These are phyloP conservation scores for Cutaneotrichosporon arboriforme DNA, from an alignment of 1,284 basidiomycete genomes.

Conservation along the genomic window DNA sequence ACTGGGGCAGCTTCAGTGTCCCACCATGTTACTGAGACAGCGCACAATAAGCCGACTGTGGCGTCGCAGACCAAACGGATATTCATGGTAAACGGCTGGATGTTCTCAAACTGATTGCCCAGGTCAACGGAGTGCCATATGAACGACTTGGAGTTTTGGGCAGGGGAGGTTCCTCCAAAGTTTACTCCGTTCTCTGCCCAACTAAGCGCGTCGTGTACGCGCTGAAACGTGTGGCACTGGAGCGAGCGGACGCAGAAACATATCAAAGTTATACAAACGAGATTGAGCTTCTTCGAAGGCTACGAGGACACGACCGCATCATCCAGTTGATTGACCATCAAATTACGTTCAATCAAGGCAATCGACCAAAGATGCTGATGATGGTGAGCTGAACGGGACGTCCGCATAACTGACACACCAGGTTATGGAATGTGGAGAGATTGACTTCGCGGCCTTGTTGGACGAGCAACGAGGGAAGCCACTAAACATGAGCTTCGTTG, in stretches of 20 bases:
- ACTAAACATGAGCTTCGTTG: slow-evolving; percentile 83
- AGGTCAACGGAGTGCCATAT: slow-evolving; percentile 76
- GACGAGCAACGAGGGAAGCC: slow-evolving; percentile 74
- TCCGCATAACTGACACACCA: slow-evolving; percentile 21
- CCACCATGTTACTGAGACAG: no score
- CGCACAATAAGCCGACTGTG: no score
- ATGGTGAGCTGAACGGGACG: slow-evolving; percentile 51
- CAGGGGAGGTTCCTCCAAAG: slow-evolving; percentile 87
- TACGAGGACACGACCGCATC: slow-evolving; percentile 81
- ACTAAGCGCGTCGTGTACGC: slow-evolving; percentile 70
- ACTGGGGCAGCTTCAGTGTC: no score
- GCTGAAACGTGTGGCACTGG: slow-evolving; percentile 79
- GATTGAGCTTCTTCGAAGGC: slow-evolving; percentile 75
- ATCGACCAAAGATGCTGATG: slow-evolving; percentile 63
- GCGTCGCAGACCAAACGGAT: not conserved
- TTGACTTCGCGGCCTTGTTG: slow-evolving; percentile 74
- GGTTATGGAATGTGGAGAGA: slow-evolving; percentile 90
- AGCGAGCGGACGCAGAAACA: slow-evolving; percentile 76
- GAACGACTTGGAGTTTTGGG: slow-evolving; percentile 79
- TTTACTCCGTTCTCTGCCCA: slow-evolving; percentile 76
- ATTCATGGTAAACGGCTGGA: not conserved
- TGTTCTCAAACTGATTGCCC: not conserved
- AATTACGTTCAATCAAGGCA: slow-evolving; percentile 55
- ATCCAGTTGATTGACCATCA: slow-evolving; percentile 85
- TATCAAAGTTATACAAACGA: slow-evolving; percentile 92